phyloP scores from a whole-genome alignment of 441 rosid species.

The Syzygium malaccense region DNA sequence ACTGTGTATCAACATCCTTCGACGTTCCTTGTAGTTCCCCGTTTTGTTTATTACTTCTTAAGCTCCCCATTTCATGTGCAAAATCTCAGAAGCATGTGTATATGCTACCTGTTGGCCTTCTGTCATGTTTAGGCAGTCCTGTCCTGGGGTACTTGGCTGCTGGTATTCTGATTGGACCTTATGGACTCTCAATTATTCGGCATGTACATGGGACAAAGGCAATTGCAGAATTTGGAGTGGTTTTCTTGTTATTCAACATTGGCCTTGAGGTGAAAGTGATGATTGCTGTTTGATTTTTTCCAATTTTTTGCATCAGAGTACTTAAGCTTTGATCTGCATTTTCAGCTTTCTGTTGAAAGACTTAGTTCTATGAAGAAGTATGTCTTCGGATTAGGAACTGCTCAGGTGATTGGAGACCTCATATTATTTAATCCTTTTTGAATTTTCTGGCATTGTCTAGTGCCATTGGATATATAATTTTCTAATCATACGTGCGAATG shows the following conservation, averaged over 20 bases:
- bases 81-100: neutral
- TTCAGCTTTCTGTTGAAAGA: constrained; percentile 96
- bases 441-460: neutral
- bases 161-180: constrained; percentile 97
- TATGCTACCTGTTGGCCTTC: constrained; percentile 14
- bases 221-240: constrained; percentile 98
- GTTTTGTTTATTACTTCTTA: neutral
- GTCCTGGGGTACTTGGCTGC: constrained; percentile 99
- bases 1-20: neutral
- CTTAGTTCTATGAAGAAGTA: constrained; percentile 99
- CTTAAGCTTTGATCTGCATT: constrained; percentile 18
- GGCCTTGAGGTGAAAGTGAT: constrained; percentile 85
- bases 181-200: constrained; percentile 92
- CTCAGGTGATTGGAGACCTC: constrained; percentile 58
- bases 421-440: neutral
- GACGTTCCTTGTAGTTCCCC: neutral
- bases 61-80: neutral
- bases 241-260: constrained; percentile 92
- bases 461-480: constrained; percentile 1
- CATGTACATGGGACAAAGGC: constrained; percentile 98
- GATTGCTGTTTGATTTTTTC: neutral
- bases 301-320: constrained; percentile 5
- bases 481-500: constrained; percentile 8
- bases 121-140: constrained; percentile 81
- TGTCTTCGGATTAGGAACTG: constrained; percentile 94